phyloP scores from a whole-genome alignment of 495 filamentous ascomycete species.

The Rostrohypoxylon terebratum region DNA sequence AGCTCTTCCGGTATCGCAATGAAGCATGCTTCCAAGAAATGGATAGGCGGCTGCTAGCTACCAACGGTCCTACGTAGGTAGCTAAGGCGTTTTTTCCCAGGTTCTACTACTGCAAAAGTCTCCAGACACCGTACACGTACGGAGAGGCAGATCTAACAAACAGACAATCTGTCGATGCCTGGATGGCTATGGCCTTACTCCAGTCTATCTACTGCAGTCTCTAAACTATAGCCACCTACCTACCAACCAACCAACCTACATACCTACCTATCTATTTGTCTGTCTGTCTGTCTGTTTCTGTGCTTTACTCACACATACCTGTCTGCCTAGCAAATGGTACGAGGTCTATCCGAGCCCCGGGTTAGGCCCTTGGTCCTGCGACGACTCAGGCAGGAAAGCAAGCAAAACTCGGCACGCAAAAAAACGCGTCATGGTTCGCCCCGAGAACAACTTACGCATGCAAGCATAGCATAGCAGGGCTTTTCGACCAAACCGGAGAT shows the following conservation, averaged over 20 bases:
- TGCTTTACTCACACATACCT: background rate
- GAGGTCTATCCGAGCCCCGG: no score
- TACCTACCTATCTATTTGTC: background rate
- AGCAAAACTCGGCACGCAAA: no score
- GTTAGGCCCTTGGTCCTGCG: no score
- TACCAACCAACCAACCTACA: background rate
- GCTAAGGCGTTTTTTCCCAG: background rate
- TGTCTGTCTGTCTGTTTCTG: no score
- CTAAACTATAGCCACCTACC: no score
- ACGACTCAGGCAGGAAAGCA: no score
- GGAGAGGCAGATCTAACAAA: conserved; percentile 5
- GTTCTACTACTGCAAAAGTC: background rate
- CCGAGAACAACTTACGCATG: no score
- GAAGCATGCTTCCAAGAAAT: background rate
- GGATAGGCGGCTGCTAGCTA: conserved; percentile 1
- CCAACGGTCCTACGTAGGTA: no score
- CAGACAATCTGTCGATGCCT: conserved; percentile 29
- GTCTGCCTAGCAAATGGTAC: background rate
- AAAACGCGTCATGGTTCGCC: no score
- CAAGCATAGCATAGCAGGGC: no score
- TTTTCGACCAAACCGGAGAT: no score
- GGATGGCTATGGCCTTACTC: background rate
- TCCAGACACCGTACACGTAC: background rate
- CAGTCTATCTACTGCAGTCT: background rate
- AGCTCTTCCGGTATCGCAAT: conserved; percentile 39